Evolutionary conservation across 2,329 filamentous ascomycete genomes (phyloP), one percentile per base, ranked within the genome.

Genomic region (Diaporthe citrichinensis): DNA sequence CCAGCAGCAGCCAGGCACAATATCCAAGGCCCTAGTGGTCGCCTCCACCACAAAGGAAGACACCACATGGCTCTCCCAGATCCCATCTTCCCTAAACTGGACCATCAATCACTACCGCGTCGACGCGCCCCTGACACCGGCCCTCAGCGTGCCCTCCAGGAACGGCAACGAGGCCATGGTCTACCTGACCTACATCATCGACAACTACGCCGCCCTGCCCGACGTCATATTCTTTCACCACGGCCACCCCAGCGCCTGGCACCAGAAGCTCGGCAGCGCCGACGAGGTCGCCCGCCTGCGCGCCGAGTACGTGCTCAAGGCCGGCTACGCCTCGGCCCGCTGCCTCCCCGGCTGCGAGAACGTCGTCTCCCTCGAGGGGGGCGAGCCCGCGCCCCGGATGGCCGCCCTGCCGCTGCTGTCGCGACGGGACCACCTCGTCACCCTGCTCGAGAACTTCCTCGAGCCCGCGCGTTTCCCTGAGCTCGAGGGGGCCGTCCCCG

Each of bases 221-320:
- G 90, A 92, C 77, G 86, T 91, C 28, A 84, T 88, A 58, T 86
- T 92, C 68, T 92, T 92, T 82, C 88, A 90, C 84, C 91, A 92
- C 81, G 86, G 89, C 41, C 88, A 90, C 86, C 69, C 51, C 17
- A 44, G 62, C 41, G 87, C 88, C 46, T 92, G 90, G 90, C 91
- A 92, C 81, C 92, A 92, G 85, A 73, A 86, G 85, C 67, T 88
- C 89, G 77, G 85, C 88, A 31, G 85, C 82, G 12, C 85, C 86
- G 79, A 89, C 87, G 78, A 80, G 80, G 83, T 92, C 55, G 82
- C 85, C 58, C 84, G 86, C 31, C 84, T 92, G 68, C 89, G 87
- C 77, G 84, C 86, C 77, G 86, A 86, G 46, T 87, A 88, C 61
- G 87, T 92, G 34, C 83, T 84, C 20, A 82, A 87, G 61, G 82